These are phyloP conservation scores for Pseudopithomyces maydicus DNA, from an alignment of 2,329 filamentous ascomycete species.

Conservation along the genomic window DNA sequence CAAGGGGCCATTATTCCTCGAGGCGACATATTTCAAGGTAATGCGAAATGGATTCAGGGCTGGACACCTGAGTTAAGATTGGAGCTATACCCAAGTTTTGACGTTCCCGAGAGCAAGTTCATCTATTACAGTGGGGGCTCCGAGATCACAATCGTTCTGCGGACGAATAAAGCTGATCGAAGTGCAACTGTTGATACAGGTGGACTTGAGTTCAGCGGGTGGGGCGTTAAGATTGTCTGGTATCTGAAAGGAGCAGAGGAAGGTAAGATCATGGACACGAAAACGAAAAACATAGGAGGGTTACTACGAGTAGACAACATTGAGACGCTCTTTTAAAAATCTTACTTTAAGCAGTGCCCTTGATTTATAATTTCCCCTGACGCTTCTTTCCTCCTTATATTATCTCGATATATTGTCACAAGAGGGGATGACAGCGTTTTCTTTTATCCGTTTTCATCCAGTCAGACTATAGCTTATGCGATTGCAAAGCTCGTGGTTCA, in stretches of 20 bases:
- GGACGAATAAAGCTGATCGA: slow-evolving; percentile 10
- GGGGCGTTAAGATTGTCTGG: slow-evolving; percentile 15
- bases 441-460: too few species aligned
- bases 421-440: too few species aligned
- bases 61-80: slow-evolving; percentile 37
- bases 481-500: too few species aligned
- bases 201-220: slow-evolving; percentile 14
- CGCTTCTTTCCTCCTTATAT: too few species aligned
- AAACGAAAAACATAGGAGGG: too few species aligned
- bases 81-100: slow-evolving; percentile 37
- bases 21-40: slow-evolving; percentile 42
- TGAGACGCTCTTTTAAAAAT: too few species aligned
- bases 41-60: slow-evolving; percentile 40
- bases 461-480: too few species aligned
- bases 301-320: too few species aligned
- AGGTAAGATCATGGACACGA: neutral
- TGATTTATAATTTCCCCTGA: too few species aligned
- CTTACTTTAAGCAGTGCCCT: too few species aligned
- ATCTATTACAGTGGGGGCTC: slow-evolving; percentile 29
- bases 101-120: slow-evolving; percentile 29
- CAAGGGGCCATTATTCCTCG: slow-evolving; percentile 41
- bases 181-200: slow-evolving; percentile 20
- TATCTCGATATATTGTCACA: too few species aligned
- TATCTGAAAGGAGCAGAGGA: slow-evolving; percentile 13
- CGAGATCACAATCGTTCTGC: slow-evolving; percentile 15